phyloP scores from a whole-genome alignment of 805 yeast species.

The Yarrowia sp. region DNA sequence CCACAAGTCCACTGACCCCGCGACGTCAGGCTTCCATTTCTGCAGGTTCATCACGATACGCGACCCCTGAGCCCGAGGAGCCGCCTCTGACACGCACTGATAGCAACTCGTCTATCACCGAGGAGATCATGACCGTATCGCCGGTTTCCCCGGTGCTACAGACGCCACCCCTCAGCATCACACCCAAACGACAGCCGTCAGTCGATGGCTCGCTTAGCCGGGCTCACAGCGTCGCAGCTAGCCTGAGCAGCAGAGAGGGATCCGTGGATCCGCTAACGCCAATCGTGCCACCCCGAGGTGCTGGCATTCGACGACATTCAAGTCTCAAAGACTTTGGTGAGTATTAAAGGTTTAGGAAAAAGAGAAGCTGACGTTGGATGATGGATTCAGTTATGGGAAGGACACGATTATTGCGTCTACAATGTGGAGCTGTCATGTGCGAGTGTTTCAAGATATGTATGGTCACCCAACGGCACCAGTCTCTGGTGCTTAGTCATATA shows the following conservation, averaged over 20 bases:
- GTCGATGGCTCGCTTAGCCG: not conserved
- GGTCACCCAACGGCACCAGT: not conserved
- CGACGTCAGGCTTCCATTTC: not conserved
- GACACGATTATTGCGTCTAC: not conserved
- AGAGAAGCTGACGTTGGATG: not conserved
- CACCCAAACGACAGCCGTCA: conserved; percentile 13
- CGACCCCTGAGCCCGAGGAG: conserved; percentile 24
- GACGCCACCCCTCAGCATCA: conserved; percentile 30
- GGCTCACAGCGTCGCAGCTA: conserved; percentile 3
- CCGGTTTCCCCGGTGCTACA: conserved; percentile 9
- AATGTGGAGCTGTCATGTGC: conserved; percentile 7
- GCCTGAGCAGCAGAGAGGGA: conserved; percentile 5
- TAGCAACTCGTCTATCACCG: conserved; percentile 31
- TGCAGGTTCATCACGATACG: not conserved
- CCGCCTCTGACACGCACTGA: conserved; percentile 12
- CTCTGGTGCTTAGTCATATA: conserved; percentile 10
- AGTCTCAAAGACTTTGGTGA: conserved; percentile 32
- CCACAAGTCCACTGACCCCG: not conserved
- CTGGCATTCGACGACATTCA: conserved; percentile 23
- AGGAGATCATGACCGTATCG: conserved; percentile 16
- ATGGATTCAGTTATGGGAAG: not conserved
- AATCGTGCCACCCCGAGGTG: conserved; percentile 13
- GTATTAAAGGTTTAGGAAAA: not conserved
- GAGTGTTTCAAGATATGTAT: conserved; percentile 5
- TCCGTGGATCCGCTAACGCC: conserved; percentile 1